Evolutionary conservation across 805 yeast genomes (phyloP).

Genomic region (Wickerhamomyces queroliae): DNA sequence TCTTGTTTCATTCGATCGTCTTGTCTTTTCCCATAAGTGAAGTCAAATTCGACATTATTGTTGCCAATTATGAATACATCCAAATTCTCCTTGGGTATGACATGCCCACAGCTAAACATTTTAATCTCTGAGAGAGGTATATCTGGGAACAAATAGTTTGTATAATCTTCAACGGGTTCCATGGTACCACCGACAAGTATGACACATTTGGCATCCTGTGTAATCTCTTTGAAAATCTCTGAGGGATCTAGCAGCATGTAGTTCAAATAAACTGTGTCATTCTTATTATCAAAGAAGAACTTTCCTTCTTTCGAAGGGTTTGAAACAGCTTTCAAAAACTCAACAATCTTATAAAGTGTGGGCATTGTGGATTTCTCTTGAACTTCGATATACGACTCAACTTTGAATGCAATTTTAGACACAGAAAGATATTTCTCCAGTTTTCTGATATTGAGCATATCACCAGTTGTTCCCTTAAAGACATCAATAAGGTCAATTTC

Average conservation of each 20-base stretch:
- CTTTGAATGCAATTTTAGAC: conserved; percentile 78
- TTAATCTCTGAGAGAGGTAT: conserved; percentile 35
- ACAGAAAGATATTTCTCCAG: conserved; percentile 56
- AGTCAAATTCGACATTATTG: conserved; percentile 38
- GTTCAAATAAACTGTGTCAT: conserved; percentile 33
- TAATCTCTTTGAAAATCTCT: conserved; percentile 57
- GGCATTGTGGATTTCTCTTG: conserved; percentile 30
- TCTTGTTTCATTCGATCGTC: conserved; percentile 36
- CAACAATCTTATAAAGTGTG: conserved; percentile 55
- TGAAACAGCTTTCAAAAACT: conserved; percentile 57
- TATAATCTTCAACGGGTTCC: conserved; percentile 80
- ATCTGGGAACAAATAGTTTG: conserved; percentile 60
- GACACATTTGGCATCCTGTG: conserved; percentile 61
- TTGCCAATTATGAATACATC: conserved; percentile 47
- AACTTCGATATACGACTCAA: conserved; percentile 60
- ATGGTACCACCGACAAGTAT: conserved; percentile 92
- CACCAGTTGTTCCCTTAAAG: conserved; percentile 56
- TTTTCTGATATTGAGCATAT: conserved; percentile 62
- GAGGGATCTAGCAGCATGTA: conserved; percentile 82
- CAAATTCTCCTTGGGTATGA: conserved; percentile 68
- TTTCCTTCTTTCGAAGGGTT: conserved; percentile 81
- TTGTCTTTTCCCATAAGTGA: conserved; percentile 63
- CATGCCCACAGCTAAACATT: conserved; percentile 73
- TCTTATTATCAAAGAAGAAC: conserved; percentile 53
- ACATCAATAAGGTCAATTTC: conserved; percentile 47